Percentiles rank a stretch among this genome's conserved stretches.
Evolutionary conservation across 495 filamentous ascomycete genomes (phyloP).

Genomic region (Penicillium herquei): DNA sequence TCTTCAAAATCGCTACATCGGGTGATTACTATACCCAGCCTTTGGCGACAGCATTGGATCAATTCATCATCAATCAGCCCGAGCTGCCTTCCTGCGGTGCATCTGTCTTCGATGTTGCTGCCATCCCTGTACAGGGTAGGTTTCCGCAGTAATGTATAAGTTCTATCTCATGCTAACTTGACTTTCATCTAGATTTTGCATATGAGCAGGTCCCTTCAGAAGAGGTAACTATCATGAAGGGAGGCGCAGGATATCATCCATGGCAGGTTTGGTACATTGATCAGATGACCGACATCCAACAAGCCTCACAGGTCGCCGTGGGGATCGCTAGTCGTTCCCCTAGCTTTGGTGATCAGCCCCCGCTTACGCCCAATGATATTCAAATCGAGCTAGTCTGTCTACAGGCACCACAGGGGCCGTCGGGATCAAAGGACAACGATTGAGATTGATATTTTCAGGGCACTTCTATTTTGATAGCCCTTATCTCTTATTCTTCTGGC

Average conservation of each 20-base stretch:
- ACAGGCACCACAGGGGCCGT: conserved; percentile 37
- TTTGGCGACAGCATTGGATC: conserved; percentile 28
- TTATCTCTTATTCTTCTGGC: neutral
- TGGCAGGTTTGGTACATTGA: conserved; percentile 45
- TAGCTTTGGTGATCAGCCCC: conserved; percentile 26
- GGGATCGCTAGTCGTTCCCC: conserved; percentile 42
- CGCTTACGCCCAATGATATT: conserved; percentile 30
- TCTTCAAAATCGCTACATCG: conserved; percentile 30
- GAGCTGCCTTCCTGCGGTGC: conserved; percentile 29
- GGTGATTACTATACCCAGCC: conserved; percentile 32
- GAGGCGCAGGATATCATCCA: conserved; percentile 30
- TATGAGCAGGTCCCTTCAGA: conserved; percentile 30
- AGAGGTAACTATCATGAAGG: conserved; percentile 28
- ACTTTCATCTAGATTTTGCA: conserved; percentile 29
- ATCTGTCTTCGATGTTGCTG: conserved; percentile 35
- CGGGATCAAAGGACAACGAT: conserved; percentile 18
- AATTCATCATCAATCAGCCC: conserved; percentile 28
- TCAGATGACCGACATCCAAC: conserved; percentile 33
- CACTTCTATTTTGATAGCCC: neutral
- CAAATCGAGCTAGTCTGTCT: conserved; percentile 41
- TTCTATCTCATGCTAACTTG: neutral
- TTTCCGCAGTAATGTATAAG: neutral
- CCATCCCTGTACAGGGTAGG: conserved; percentile 39
- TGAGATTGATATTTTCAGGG: neutral
- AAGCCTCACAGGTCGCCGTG: conserved; percentile 42